Evolutionary conservation across 352 stramenopile genomes (phyloP), one percentile per base, ranked within the genome.

Genomic region (Phytophthora multivora): DNA sequence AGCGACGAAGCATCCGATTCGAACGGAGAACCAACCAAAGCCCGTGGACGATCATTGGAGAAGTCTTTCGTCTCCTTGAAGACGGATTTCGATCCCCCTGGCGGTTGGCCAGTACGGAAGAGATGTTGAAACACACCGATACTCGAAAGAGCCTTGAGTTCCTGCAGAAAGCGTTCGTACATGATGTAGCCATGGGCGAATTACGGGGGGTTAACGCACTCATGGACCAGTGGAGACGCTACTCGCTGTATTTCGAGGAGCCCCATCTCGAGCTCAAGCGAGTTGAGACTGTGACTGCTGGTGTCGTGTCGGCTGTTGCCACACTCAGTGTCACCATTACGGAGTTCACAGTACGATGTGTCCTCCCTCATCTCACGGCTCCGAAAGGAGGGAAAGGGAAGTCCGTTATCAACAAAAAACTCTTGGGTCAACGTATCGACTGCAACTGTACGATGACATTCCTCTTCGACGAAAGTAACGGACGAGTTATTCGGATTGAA

Each of bases 151-250:
- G 18, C 4, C 19, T 59, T 9, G 26, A 33, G 10, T 56, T 62
- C 15, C 23, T 68, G 10, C 42, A 63, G 45, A 51, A 52, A 25
- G 33, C 45, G 1, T 56, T 63, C n/a, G 45, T 30, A 26, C 60
- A 62, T 1, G 30, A 48, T 25, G 53, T 59, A 16, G 30, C 45
- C 8, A 63, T 63, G 52, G 60, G 53, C 0, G 52, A 59, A 0
- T 26, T 68, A 19, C 38, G 35, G 13, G 60, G 60, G 1, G 36
- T 68, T 21, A 43, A 48, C 6, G 45, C 60, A 3, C 30, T 68
- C 9, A 47, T 68, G 60, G 52, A 63, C 7, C 61, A 69, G 26
- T 65, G 48, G 53, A 49, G 61, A 55, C 38, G 46, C 13, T 69
- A 69, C n/a, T 60, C 54, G 3, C 19, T 61, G 23, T 69, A 65